These are phyloP conservation scores for Simplicillium sp. DNA, from an alignment of 2,329 filamentous ascomycete genomes.

Conservation along the genomic window DNA sequence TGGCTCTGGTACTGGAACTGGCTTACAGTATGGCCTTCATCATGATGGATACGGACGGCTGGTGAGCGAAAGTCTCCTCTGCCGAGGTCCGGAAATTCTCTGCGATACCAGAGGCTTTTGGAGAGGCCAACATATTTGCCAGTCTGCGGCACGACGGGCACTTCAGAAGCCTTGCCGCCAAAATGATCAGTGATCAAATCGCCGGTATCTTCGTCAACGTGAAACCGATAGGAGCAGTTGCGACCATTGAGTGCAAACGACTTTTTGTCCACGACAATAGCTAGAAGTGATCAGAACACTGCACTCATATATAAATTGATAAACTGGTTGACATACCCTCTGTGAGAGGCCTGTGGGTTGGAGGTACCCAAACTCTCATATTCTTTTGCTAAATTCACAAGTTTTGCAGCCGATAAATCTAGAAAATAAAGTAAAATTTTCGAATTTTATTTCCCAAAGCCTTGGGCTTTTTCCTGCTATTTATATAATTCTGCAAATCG, in stretches of 20 bases:
- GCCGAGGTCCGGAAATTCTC: slow-evolving; percentile 56
- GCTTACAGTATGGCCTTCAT: slow-evolving; percentile 47
- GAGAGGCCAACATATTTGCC: slow-evolving; percentile 28
- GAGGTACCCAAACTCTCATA: no score
- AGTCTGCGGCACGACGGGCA: slow-evolving; percentile 24
- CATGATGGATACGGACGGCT: slow-evolving; percentile 49
- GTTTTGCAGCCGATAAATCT: no score
- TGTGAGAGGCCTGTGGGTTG: no score
- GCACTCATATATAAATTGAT: no score
- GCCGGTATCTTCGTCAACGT: slow-evolving; percentile 43
- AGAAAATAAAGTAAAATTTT: no score
- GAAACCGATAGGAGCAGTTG: slow-evolving; percentile 52
- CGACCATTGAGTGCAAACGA: slow-evolving; percentile 47
- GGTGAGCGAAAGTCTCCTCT: slow-evolving; percentile 55
- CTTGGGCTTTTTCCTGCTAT: no score
- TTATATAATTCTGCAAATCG: no score
- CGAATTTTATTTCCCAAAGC: no score
- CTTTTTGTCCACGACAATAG: slow-evolving; percentile 40
- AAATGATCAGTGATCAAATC: slow-evolving; percentile 54
- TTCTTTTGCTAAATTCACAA: no score
- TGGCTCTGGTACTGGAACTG: slow-evolving; percentile 49
- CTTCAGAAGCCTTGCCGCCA: slow-evolving; percentile 43
- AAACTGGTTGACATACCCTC: no score
- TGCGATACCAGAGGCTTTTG: slow-evolving; percentile 25
- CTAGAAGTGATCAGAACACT: slow-evolving; percentile 19